These are phyloP conservation scores for Linaria vulgaris DNA, from an alignment of 257 asterid genomes.

Conservation along the genomic window DNA sequence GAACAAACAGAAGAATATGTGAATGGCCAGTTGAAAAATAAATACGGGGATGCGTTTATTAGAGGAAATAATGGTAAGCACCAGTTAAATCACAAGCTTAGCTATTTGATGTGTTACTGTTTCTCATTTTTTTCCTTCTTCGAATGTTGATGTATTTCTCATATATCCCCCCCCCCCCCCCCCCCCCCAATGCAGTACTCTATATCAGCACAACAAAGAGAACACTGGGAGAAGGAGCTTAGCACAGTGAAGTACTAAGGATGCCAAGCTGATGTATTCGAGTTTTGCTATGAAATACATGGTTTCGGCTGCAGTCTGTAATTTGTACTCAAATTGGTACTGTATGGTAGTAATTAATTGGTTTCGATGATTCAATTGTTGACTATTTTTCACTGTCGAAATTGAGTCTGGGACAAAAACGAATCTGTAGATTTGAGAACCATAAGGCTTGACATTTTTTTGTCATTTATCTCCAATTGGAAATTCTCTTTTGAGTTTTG, in stretches of 20 bases:
- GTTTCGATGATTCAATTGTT: not conserved
- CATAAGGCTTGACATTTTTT: constrained; percentile 30
- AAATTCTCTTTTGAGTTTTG: too few species aligned
- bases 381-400: not conserved
- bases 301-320: constrained; percentile 20
- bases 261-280: constrained; percentile 5
- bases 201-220: constrained; percentile 96
- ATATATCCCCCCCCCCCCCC: not conserved
- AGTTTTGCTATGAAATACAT: not conserved
- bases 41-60: constrained; percentile 95
- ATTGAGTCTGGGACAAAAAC: not conserved
- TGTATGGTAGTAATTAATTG: constrained; percentile 5
- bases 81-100: not conserved
- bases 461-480: too few species aligned
- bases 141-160: constrained; percentile 8
- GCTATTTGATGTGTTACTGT: not conserved
- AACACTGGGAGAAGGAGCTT: constrained; percentile 82
- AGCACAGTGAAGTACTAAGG: constrained; percentile 24
- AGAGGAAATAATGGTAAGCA: constrained; percentile 88
- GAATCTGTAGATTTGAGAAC: constrained; percentile 11
- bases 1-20: constrained; percentile 99
- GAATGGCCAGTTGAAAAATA: constrained; percentile 92
- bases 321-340: constrained; percentile 2
- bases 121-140: not conserved
- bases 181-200: constrained; percentile 61